Base-by-base conservation (phyloP, 257 asterid genomes). In the Ballota nigra region DNA sequence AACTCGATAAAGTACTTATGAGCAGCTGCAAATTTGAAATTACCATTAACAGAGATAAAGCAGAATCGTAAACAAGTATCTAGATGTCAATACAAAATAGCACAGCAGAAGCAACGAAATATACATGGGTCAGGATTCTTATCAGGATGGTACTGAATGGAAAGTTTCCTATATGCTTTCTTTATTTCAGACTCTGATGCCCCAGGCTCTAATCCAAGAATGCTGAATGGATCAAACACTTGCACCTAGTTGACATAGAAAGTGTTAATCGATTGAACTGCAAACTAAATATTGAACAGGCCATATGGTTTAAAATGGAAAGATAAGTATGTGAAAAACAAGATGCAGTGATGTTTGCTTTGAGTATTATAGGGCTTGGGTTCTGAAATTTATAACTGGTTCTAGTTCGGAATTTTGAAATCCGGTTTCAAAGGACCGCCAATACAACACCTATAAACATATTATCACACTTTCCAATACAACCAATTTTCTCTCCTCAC, bases 41-140 rank as follows among this genome's bases (percentile, higher is more conserved):
- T 29, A 66, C 16, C 28, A 45, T 67, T 16, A 68, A 64, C 36
- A 78, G 68, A 36, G 51, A 11, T 7, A 26, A 76, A 38, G 26
- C 57, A 47, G 3, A 20, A 29, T 26, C 26, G 66, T 16, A 53
- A 19, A 70, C 24, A 62, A 57, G 16, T 22, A 23, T 40, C 24
- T 40, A 67, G 59, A 15, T 9, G 76, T 9, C 65, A 59, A 58
- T 29, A 19, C 7, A 33, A 68, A 41, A 72, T 20, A 53, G 58
- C 76, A 76, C 7, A 55, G 4, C 36, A 1, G 41, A 75, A 78
- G 68, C 63, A 38, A 74, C 15, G 36, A 75, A 56, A 38, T 20
- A 45, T 82, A 94, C 97, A 97, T 86, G 96, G 99, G 61, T 94
- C 97, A 1, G 99, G 97, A 78, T 94, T 94, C 82, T 94, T 94